phyloP scores from a whole-genome alignment of 2,329 filamentous ascomycete species.

The Cordyceps pruinosa region DNA sequence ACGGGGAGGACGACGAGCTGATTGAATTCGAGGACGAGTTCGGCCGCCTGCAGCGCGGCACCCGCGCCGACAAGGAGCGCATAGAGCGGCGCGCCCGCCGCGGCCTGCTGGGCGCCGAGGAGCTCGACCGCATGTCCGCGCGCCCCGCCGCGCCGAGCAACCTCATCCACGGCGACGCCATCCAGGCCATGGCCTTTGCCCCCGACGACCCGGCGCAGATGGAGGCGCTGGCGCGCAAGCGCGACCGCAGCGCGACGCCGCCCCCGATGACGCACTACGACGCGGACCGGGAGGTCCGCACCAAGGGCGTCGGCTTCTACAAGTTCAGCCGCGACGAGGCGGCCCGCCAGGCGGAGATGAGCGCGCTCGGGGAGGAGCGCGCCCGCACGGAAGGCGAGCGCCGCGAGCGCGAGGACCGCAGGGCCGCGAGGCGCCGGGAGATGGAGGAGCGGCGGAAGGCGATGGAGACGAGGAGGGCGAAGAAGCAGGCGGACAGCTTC shows the following conservation, averaged over 20 bases:
- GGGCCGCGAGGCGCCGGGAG: constrained; percentile 51
- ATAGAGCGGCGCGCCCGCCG: constrained; percentile 49
- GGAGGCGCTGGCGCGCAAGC: constrained; percentile 68
- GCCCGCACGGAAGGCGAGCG: constrained; percentile 60
- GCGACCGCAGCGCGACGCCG: constrained; percentile 74
- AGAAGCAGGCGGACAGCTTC: constrained; percentile 66
- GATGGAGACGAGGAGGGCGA: constrained; percentile 54
- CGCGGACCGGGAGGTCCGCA: constrained; percentile 72
- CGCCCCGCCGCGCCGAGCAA: constrained; percentile 58
- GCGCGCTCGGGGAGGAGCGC: constrained; percentile 59
- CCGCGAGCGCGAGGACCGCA: constrained; percentile 46
- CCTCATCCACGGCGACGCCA: constrained; percentile 76
- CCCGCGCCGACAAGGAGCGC: constrained; percentile 58
- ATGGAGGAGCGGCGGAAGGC: constrained; percentile 58
- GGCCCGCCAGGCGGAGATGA: constrained; percentile 64
- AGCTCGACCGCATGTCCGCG: constrained; percentile 63
- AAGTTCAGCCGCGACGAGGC: constrained; percentile 75
- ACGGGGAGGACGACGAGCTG: constrained; percentile 48
- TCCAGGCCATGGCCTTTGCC: constrained; percentile 79
- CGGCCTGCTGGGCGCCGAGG: constrained; percentile 47
- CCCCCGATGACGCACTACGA: constrained; percentile 81
- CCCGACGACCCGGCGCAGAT: constrained; percentile 67
- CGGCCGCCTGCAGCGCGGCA: constrained; percentile 71
- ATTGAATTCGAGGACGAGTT: constrained; percentile 90
- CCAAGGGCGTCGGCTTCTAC: constrained; percentile 87